Percentiles rank a stretch among this genome's conserved stretches.
Evolutionary conservation across 148 eudicot species (phyloP).

Genomic region (Amaranthus palmeri): DNA sequence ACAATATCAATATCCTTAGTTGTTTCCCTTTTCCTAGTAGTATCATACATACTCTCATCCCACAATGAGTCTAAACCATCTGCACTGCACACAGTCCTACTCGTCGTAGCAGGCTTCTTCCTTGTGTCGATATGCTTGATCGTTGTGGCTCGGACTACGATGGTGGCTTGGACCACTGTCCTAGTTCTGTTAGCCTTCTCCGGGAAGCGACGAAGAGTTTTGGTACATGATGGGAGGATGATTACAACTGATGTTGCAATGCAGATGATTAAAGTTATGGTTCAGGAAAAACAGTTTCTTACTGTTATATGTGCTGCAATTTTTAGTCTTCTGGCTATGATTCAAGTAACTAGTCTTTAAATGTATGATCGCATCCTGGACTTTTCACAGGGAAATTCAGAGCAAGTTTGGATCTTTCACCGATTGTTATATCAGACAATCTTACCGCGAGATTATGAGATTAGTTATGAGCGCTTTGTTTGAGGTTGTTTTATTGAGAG

Average conservation of each 20-base stretch:
- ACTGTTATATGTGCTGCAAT: constrained; percentile 42
- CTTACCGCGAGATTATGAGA: too few species aligned
- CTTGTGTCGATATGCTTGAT: constrained; percentile 34
- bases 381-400: constrained; percentile 8
- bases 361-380: too few species aligned
- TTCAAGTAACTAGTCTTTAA: constrained; percentile 20
- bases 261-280: constrained; percentile 36
- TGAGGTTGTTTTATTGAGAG: too few species aligned
- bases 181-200: constrained; percentile 60
- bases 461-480: too few species aligned
- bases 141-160: constrained; percentile 45
- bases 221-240: constrained; percentile 55
- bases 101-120: constrained; percentile 16
- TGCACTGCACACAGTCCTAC: constrained; percentile 7
- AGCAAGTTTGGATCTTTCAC: constrained; percentile 10
- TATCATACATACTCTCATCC: constrained; percentile 11
- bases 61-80: neutral
- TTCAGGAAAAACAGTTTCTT: constrained; percentile 36
- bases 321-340: constrained; percentile 50
- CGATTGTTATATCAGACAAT: too few species aligned
- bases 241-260: constrained; percentile 56
- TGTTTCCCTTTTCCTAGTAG: constrained; percentile 13
- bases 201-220: constrained; percentile 58
- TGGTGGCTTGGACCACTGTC: constrained; percentile 70
- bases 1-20: constrained; percentile 15